Evolutionary conservation across 2,329 filamentous ascomycete genomes (phyloP).

Genomic region (Apiospora koreana): DNA sequence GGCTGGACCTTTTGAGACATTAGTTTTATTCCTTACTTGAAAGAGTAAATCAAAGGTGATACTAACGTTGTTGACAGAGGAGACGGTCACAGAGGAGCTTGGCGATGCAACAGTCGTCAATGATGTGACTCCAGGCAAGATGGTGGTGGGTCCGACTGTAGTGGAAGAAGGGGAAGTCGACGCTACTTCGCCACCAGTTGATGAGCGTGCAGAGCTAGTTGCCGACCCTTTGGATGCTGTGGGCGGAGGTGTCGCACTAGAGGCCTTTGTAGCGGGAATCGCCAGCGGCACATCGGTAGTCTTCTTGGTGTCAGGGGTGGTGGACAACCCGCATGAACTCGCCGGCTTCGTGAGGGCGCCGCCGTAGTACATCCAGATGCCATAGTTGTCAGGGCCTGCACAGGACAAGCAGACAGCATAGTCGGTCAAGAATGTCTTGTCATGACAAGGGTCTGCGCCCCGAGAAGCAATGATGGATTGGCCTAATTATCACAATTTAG

Average conservation of each 20-base stretch:
- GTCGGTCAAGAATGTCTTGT: constrained; percentile 39
- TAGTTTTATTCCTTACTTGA: neutral
- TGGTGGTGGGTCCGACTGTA: neutral
- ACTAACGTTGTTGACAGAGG: neutral
- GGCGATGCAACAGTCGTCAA: neutral
- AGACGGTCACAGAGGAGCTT: neutral
- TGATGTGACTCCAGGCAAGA: too few relatives aligned
- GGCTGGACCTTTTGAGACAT: neutral
- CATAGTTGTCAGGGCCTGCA: constrained; percentile 37
- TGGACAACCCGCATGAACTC: neutral
- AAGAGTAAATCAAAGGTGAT: neutral
- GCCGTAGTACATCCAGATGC: constrained; percentile 48
- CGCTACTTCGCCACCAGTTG: neutral
- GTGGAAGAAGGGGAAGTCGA: neutral
- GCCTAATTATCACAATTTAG: constrained; percentile 19
- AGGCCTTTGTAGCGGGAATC: neutral
- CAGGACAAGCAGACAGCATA: constrained; percentile 47
- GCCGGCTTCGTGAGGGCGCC: constrained; percentile 35
- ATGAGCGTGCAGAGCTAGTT: neutral
- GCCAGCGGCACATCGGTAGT: neutral
- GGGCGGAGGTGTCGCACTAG: neutral
- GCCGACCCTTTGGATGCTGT: neutral
- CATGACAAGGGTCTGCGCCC: constrained; percentile 37
- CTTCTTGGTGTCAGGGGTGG: neutral
- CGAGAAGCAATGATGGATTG: constrained; percentile 37